Conservation (phyloP, 805 yeast species). For the Lipomyces starkeyi region DNA sequence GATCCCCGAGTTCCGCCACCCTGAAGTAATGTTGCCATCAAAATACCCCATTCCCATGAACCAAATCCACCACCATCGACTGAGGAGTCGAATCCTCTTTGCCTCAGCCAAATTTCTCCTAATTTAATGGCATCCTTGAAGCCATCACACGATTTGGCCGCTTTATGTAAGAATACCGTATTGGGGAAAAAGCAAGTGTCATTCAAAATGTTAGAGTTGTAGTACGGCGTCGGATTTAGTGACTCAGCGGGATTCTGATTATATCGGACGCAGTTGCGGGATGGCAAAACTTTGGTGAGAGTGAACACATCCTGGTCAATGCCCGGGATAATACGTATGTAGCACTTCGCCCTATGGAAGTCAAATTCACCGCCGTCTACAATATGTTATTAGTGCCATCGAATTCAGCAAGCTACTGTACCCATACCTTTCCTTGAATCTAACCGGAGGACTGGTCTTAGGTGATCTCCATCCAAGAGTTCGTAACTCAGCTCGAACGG, state of each 20-base stretch:
- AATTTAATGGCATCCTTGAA: constrained; percentile 86
- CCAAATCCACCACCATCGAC: constrained; percentile 84
- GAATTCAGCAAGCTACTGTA: background rate
- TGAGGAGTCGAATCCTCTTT: constrained; percentile 76
- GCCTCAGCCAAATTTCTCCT: constrained; percentile 89
- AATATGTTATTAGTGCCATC: background rate
- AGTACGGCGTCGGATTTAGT: constrained; percentile 80
- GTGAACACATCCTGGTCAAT: constrained; percentile 76
- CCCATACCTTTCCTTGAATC: constrained; percentile 49
- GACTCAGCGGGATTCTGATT: constrained; percentile 44
- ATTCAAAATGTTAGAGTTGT: constrained; percentile 80
- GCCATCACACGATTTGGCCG: constrained; percentile 75
- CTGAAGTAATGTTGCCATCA: constrained; percentile 79
- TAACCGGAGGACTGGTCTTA: constrained; percentile 75
- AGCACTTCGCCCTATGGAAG: constrained; percentile 69
- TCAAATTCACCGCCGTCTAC: constrained; percentile 48
- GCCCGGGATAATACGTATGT: constrained; percentile 74
- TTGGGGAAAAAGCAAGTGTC: constrained; percentile 72
- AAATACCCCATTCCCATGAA: constrained; percentile 81
- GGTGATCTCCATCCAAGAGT: constrained; percentile 73
- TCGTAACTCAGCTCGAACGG: constrained; percentile 64
- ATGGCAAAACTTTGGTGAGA: constrained; percentile 74
- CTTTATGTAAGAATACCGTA: constrained; percentile 74
- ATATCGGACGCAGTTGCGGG: constrained; percentile 75
- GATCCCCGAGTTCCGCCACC: constrained; percentile 78